These are phyloP conservation scores for Candida vartiovaarae DNA, from an alignment of 805 yeast genomes.

Conservation along the genomic window DNA sequence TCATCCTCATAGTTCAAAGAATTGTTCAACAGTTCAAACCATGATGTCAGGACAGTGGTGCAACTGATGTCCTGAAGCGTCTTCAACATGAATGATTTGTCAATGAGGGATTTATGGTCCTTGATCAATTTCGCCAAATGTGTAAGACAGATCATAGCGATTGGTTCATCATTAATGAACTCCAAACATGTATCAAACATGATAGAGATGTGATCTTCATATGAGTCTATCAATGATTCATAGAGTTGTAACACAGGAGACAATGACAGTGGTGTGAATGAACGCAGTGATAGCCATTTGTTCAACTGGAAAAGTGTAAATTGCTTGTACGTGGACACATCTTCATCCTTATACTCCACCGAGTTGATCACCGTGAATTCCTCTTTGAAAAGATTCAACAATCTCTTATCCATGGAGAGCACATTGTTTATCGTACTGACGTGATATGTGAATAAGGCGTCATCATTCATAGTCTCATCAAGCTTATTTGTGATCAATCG, in stretches of 20 bases:
- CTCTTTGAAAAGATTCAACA: conserved; percentile 43
- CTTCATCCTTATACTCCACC: conserved; percentile 35
- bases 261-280: conserved; percentile 31
- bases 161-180: conserved; percentile 8
- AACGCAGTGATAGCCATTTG: conserved; percentile 35
- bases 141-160: conserved; percentile 18
- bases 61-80: conserved; percentile 18
- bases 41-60: conserved; percentile 15
- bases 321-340: conserved; percentile 55
- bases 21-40: conserved; percentile 15
- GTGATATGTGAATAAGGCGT: conserved; percentile 56
- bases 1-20: conserved; percentile 21
- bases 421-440: conserved; percentile 46
- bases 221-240: conserved; percentile 47
- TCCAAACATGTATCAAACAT: conserved; percentile 32
- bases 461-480: conserved; percentile 47
- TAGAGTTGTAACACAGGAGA: conserved; percentile 38
- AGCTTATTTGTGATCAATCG: conserved; percentile 53
- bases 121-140: conserved; percentile 20
- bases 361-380: conserved; percentile 55
- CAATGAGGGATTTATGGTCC: conserved; percentile 12
- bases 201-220: conserved; percentile 36
- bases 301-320: conserved; percentile 39
- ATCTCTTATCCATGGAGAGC: conserved; percentile 36
- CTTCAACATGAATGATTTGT: conserved; percentile 17